Conservation (phyloP, 768 basidiomycete species). For the Termitomyces heimii region DNA sequence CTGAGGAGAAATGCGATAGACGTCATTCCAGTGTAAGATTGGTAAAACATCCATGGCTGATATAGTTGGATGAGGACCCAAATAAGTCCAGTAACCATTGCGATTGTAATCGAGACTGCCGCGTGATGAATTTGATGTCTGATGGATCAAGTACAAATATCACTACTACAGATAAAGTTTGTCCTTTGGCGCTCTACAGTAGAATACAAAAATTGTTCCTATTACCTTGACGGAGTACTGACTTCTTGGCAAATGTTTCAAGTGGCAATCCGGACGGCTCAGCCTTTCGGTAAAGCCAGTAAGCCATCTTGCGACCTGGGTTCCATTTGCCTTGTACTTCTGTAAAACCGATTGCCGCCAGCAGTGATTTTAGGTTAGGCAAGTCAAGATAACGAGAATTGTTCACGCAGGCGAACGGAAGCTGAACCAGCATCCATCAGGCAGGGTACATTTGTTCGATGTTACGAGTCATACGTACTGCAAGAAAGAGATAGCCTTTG, state of each 20-base stretch:
- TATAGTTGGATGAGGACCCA: background rate
- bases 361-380: constrained; percentile 48
- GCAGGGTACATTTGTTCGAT: background rate
- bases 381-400: constrained; percentile 83
- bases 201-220: constrained; percentile 77
- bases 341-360: constrained; percentile 59
- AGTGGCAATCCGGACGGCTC: background rate
- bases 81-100: background rate
- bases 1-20: constrained; percentile 77
- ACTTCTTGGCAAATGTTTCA: constrained; percentile 45
- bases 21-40: constrained; percentile 76
- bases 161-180: background rate
- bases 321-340: constrained; percentile 58
- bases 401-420: constrained; percentile 77
- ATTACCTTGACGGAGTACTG: constrained; percentile 54
- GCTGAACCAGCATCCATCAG: constrained; percentile 31
- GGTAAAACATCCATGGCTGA: constrained; percentile 17
- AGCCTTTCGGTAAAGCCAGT: constrained; percentile 71
- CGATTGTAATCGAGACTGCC: background rate
- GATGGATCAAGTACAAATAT: background rate
- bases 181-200: constrained; percentile 15
- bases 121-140: background rate
- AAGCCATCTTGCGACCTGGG: constrained; percentile 76
- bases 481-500: constrained; percentile 64
- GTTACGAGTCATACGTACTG: constrained; percentile 34